Base-by-base conservation (phyloP, 2,329 filamentous ascomycete genomes). In the Monilinia vaccinii-corymbosi region DNA sequence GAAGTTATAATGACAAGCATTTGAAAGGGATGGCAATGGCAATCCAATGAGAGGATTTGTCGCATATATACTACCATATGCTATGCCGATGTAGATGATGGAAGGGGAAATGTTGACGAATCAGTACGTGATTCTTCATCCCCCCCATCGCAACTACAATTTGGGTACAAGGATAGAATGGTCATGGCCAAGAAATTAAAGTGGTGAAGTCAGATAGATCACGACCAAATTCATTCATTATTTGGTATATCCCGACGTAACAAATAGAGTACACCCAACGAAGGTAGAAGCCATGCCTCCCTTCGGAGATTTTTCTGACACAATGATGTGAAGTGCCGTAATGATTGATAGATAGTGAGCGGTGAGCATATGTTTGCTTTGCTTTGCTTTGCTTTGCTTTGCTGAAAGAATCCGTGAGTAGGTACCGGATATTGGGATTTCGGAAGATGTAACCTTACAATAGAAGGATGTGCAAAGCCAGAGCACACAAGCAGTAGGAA, bases 341-440 rank as follows among this genome's bases (percentile, higher is more conserved):
- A 23, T 52, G 21, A 6, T 51, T 53, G 28, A 52, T n/a, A 23
- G 38, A 23, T 32, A 21, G 18, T 16, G 51, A 53, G 57, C 57
- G 57, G 57, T 53, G 57, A 59, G 25, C 28, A 45, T 32, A 14
- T n/a, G n/a, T n/a, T n/a, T n/a, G n/a, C n/a, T n/a, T n/a, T n/a
- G n/a, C n/a, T n/a, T n/a, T n/a, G n/a, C n/a, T n/a, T n/a, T n/a
- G n/a, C n/a, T 42, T 40, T 42, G 18, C 49, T 42, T 40, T 42
- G 18, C 34, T 42, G 1, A 42, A 31, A 31, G 36, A 16, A 32
- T 23, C 51, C 13, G 38, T 13, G 16, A 21, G 34, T 14, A 42
- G 25, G 4, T 32, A 13, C 18, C 9, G 4, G 6, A 21, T 21
- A 21, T 53, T 32, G 18, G 25, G 18, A 44, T 53, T 31, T 53